phyloP scores from a whole-genome alignment of 192 early-diverging fungal species.

The Podila minutissima region DNA sequence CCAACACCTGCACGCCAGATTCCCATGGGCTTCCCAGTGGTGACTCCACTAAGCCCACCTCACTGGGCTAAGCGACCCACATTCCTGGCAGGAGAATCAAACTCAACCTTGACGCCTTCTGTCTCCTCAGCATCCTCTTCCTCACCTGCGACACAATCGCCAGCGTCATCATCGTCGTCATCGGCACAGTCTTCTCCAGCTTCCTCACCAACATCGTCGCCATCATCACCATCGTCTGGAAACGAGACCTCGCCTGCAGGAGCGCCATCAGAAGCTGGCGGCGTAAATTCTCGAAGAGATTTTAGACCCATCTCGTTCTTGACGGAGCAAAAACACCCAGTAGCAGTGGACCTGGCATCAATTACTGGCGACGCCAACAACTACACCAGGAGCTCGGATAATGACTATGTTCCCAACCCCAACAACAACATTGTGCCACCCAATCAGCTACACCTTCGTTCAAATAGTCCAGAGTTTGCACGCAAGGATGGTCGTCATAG shows the following conservation, averaged over 20 bases:
- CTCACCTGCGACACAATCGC: background rate
- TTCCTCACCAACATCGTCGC: background rate
- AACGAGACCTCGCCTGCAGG: conserved; percentile 12
- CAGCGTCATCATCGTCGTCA: background rate
- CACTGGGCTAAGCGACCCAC: conserved; percentile 23
- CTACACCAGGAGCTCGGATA: conserved; percentile 1
- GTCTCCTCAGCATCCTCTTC: background rate
- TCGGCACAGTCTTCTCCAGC: background rate
- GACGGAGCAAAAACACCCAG: conserved; percentile 18
- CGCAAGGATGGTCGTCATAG: conserved; percentile 5
- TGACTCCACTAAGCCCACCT: conserved; percentile 36
- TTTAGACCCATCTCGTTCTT: conserved; percentile 42
- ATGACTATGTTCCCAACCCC: conserved; percentile 37
- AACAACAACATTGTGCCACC: conserved; percentile 43
- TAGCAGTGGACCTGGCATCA: background rate
- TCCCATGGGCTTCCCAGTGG: conserved; percentile 46
- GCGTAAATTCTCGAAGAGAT: conserved; percentile 19
- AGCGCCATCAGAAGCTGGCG: conserved; percentile 7
- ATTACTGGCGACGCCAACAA: background rate
- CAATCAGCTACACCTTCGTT: conserved; percentile 25
- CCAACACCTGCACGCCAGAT: conserved; percentile 43
- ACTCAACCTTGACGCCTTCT: background rate
- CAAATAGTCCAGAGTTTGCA: conserved; percentile 22
- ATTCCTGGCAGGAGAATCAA: background rate
- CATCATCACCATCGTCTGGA: conserved; percentile 5